Percentiles rank a stretch among this genome's conserved stretches.
Evolutionary conservation across 495 filamentous ascomycete genomes (phyloP).

Genomic region (Aspergillus steynii): DNA sequence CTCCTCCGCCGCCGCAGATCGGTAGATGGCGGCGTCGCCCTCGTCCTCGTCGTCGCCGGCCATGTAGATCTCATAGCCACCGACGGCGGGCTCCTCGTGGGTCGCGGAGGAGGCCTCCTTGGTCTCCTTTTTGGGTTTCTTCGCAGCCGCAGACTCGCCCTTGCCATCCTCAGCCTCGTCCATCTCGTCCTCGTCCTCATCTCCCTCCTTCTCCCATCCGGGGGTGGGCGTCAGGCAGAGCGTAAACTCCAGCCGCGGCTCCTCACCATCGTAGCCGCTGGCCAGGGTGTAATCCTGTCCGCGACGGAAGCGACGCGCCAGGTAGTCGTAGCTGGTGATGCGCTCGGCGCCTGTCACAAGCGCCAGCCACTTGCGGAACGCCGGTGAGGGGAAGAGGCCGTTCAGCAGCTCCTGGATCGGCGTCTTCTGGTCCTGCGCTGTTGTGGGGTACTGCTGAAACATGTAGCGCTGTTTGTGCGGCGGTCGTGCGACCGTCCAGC

Average conservation of each 20-base stretch:
- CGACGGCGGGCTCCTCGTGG: slow-evolving; percentile 59
- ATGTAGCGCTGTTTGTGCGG: slow-evolving; percentile 95
- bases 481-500: slow-evolving; percentile 77
- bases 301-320: slow-evolving; percentile 80
- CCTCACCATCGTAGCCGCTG: slow-evolving; percentile 72
- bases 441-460: slow-evolving; percentile 61
- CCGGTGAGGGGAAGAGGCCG: slow-evolving; percentile 73
- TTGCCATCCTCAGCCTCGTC: slow-evolving; percentile 30
- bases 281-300: slow-evolving; percentile 92
- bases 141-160: slow-evolving; percentile 18
- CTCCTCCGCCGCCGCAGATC: slow-evolving; percentile 66
- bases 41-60: slow-evolving; percentile 75
- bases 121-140: slow-evolving; percentile 15
- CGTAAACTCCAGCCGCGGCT: slow-evolving; percentile 83
- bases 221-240: slow-evolving; percentile 77
- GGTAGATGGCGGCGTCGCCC: slow-evolving; percentile 71
- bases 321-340: slow-evolving; percentile 60
- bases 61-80: slow-evolving; percentile 93
- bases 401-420: slow-evolving; percentile 77
- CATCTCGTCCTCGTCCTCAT: slow-evolving; percentile 50
- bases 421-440: slow-evolving; percentile 32
- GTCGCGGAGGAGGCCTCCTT: slow-evolving; percentile 29
- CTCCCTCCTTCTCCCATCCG: slow-evolving; percentile 79
- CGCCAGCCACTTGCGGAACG: slow-evolving; percentile 89
- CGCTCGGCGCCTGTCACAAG: slow-evolving; percentile 72